These are phyloP conservation scores for Parachaetomium inaequale DNA, from an alignment of 495 filamentous ascomycete genomes.

Conservation along the genomic window DNA sequence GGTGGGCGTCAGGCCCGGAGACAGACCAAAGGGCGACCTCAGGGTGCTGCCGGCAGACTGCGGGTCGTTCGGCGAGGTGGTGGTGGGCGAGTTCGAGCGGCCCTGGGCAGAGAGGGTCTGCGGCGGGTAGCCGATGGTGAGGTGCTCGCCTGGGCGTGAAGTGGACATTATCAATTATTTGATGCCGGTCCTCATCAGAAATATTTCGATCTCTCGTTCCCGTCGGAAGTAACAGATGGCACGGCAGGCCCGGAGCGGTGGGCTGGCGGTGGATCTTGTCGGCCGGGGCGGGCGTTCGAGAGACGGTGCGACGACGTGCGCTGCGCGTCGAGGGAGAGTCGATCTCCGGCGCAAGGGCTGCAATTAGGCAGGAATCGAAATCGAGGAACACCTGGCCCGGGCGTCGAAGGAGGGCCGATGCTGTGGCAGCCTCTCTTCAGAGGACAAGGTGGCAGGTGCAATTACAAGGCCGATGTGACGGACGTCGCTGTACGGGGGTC, in stretches of 20 bases:
- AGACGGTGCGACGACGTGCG: conserved; percentile 20
- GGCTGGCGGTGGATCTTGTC: conserved; percentile 8
- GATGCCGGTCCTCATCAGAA: conserved; percentile 46
- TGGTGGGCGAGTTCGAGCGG: conserved; percentile 81
- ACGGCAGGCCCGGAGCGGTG: conserved; percentile 11
- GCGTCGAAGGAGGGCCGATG: background rate
- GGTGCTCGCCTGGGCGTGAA: conserved; percentile 71
- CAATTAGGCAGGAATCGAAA: conserved; percentile 16
- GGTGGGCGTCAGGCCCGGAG: conserved; percentile 58
- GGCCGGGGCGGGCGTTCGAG: background rate
- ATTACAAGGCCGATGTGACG: conserved; percentile 23
- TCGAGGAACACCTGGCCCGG: background rate
- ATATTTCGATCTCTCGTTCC: conserved; percentile 18
- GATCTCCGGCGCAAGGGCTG: conserved; percentile 4
- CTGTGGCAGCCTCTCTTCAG: background rate
- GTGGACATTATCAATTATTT: conserved; percentile 91
- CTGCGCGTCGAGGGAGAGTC: conserved; percentile 15
- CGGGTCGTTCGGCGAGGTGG: conserved; percentile 84
- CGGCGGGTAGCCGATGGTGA: conserved; percentile 66
- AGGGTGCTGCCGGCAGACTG: conserved; percentile 58
- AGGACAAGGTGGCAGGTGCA: conserved; percentile 16
- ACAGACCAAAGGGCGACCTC: conserved; percentile 72
- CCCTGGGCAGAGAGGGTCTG: conserved; percentile 58
- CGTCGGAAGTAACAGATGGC: conserved; percentile 13
- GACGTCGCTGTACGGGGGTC: conserved; percentile 11